A percentile compares a stretch with the other conserved stretches of the same genome.
phyloP scores from a whole-genome alignment of 306 rosid genomes.

The Inga leiocalycina region DNA sequence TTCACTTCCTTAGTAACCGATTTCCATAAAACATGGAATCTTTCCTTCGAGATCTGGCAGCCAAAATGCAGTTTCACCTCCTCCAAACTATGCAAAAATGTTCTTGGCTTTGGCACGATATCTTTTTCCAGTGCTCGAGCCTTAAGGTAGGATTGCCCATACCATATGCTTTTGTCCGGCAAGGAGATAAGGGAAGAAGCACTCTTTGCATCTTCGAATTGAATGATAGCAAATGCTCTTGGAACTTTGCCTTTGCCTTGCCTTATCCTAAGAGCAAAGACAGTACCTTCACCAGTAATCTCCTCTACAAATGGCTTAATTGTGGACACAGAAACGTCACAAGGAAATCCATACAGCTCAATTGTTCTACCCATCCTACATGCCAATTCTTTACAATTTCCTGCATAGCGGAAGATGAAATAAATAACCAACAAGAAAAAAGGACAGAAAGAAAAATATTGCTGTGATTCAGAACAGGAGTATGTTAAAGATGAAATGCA shows the following conservation, averaged over 20 bases:
- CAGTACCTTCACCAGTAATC: constrained; percentile 57
- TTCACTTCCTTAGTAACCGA: constrained; percentile 28
- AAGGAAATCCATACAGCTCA: constrained; percentile 69
- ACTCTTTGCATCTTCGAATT: constrained; percentile 41
- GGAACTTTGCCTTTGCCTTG: constrained; percentile 26
- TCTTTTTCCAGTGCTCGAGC: constrained; percentile 52
- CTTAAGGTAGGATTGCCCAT: constrained; percentile 39
- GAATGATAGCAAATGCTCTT: constrained; percentile 65
- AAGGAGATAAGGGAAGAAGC: constrained; percentile 41
- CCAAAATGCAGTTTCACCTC: constrained; percentile 61
- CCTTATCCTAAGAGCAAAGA: constrained; percentile 59
- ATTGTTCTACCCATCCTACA: constrained; percentile 65
- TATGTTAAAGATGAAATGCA: constrained; percentile 8
- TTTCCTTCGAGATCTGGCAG: constrained; percentile 54
- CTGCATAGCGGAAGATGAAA: constrained; percentile 21
- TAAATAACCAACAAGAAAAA: not conserved
- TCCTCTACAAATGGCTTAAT: constrained; percentile 53
- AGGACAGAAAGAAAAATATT: not conserved
- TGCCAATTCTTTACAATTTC: constrained; percentile 21
- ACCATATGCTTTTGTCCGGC: constrained; percentile 36
- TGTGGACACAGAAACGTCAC: constrained; percentile 2
- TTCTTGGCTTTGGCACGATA: constrained; percentile 56
- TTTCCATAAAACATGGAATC: constrained; percentile 49
- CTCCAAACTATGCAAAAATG: constrained; percentile 36
- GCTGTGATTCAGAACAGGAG: not conserved